A percentile compares a stretch with the other conserved stretches of the same genome.
Conservation (phyloP, 2,329 filamentous ascomycete species). For the Hypoxylon sp. region DNA sequence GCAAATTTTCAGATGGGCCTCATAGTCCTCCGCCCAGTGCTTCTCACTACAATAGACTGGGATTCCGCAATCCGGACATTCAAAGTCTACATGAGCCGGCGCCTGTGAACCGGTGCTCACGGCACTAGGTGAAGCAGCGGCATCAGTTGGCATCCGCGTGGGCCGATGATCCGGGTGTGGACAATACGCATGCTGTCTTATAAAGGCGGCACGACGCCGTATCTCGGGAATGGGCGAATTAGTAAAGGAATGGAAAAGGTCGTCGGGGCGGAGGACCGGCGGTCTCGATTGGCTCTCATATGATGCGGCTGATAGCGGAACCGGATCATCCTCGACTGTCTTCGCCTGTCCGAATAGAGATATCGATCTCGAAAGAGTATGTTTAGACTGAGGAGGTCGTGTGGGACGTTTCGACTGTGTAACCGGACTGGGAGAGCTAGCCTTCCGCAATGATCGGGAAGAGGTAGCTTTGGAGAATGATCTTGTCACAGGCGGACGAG, state of each 20-base stretch:
- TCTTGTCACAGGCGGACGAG: conserved; percentile 39
- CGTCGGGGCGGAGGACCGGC: conserved; percentile 72
- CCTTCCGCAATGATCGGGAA: conserved; percentile 24
- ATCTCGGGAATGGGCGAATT: conserved; percentile 91
- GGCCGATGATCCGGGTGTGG: conserved; percentile 89
- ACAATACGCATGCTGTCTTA: conserved; percentile 93
- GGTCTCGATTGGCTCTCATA: conserved; percentile 41
- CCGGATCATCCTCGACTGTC: conserved; percentile 35
- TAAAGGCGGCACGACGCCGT: conserved; percentile 87
- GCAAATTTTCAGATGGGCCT: conserved; percentile 91
- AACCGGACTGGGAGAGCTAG: conserved; percentile 27
- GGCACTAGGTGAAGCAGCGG: conserved; percentile 73
- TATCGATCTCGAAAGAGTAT: conserved; percentile 42
- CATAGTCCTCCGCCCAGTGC: conserved; percentile 97
- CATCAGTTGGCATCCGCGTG: conserved; percentile 75
- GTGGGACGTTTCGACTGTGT: conserved; percentile 29
- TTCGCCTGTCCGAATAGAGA: conserved; percentile 50
- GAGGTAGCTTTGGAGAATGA: conserved; percentile 44
- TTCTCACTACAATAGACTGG: conserved; percentile 94
- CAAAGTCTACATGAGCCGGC: conserved; percentile 88
- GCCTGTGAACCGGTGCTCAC: conserved; percentile 67
- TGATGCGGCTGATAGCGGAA: conserved; percentile 35
- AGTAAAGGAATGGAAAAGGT: conserved; percentile 94
- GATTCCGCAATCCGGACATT: conserved; percentile 95
- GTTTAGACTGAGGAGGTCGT: conserved; percentile 8